Base-by-base conservation (phyloP, 176 grass and related monocot species). In the Oryza meyeriana region DNA sequence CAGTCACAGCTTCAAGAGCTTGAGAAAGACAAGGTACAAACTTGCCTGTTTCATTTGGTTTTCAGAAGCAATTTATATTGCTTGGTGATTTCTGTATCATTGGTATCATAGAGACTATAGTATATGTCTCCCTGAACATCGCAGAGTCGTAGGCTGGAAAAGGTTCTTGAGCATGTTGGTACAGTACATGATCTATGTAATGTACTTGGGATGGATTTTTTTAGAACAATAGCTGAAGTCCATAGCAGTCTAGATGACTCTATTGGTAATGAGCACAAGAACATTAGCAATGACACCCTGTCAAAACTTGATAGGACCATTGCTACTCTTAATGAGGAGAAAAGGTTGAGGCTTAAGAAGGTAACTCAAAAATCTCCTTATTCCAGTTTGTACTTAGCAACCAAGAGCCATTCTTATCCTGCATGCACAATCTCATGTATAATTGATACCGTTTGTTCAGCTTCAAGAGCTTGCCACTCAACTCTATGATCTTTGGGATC, bases 21-120 rank as follows among this genome's bases (percentile, higher is more conserved):
- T 22, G 80, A 94, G 83, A 94, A 89, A 94, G 90, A 94, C 81
- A 94, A 94, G 92, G 92, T 94, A 80, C 36, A 71, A 75, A 75
- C 34, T 27, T 67, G 27, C 55, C 61, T 45, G 28, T 42, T 81
- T 84, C 61, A 18, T 71, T 78, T 79, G 17, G 20, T 81, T 75
- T 71, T 26, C 40, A 40, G 34, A 20, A 40, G 70, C 27, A 16
- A 17, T 61, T 11, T 67, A 20, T 30, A 20, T 9, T 82, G 34
- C 3, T 59, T 83, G 9, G 36, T 6, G 34, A 31, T 64, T n/a
- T 26, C 13, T 16, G 17, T 70, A 58, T 75, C 9, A 68, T 67
- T 68, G 18, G 42, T 71, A 70, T 18, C 29, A 35, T 81, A 22
- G 61, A 38, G 27, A 52, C 22, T 7, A 76, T 47, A 42, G 44